Evolutionary conservation across 2,329 filamentous ascomycete genomes (phyloP), one percentile per base, ranked within the genome.

Genomic region (Colletotrichum sp.): DNA sequence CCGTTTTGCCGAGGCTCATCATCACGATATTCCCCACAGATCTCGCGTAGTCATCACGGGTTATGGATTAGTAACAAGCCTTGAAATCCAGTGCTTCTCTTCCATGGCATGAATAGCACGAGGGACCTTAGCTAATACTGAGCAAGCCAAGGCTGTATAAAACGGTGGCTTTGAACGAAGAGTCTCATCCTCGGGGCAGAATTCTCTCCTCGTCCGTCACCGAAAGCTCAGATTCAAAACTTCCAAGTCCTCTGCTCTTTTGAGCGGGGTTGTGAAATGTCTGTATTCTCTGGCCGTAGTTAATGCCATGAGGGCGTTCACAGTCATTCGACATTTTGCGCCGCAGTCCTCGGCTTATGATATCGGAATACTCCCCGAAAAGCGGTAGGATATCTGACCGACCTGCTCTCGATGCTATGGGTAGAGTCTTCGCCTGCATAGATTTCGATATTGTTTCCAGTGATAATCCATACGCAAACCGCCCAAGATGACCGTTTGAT

Each of bases 31-130:
- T 49, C 44, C 44, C 44, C 44, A 49, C 44, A 49, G 44, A 21
- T 49, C 44, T 49, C 44, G 44, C 44, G 44, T 49, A 49, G 44
- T 49, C 44, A 49, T 49, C 44, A 49, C 44, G 44, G n/a, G n/a
- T 21, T 13, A 49, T 8, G 44, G n/a, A 21, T 49, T 49, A 49
- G 6, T 49, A 49, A 49, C 44, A 8, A 8, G n/a, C 44, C 6
- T 49, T 21, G 1, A 21, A 2, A 49, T 21, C 44, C n/a, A 49
- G 10, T 49, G 10, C 30, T 32, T 32, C 30, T n/a, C n/a, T n/a
- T n/a, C n/a, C n/a, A n/a, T n/a, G n/a, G n/a, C n/a, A n/a, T n/a
- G n/a, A n/a, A n/a, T n/a, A 10, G 39, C 39, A n/a, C 9, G 7
- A n/a, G 9, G 1, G 18, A n/a, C 18, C 18, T 49, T 6, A 12